Base-by-base conservation (phyloP, 177 flowering plant species). In the Vitis hybrid region DNA sequence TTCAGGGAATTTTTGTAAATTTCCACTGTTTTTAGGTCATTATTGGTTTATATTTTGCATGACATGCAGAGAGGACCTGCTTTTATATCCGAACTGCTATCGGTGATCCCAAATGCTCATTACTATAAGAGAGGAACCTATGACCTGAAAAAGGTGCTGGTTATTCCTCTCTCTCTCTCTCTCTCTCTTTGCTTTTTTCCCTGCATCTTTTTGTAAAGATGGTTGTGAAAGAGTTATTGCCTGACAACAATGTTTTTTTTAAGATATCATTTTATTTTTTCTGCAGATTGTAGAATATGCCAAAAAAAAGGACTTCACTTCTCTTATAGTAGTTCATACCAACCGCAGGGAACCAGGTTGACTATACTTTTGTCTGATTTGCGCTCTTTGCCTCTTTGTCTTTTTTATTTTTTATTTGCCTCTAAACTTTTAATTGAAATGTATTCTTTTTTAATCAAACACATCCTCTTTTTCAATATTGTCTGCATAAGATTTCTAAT, bases 301-400 rank as follows among this genome's bases (percentile, higher is more conserved):
- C 21, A 94, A 61, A 1, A 81, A 86, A 10, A 86, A 88, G 74
- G 96, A 93, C 48, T 95, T 89, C 81, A 91, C 96, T 11, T 89
- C 98, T 67, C 6, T 94, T 12, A 79, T 94, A 49, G 99, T 92
- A 67, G 96, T 92, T 67, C 99, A 94, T 59, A 91, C 97, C 18
- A 92, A 85, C 74, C 91, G 97, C 14, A 85, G 98, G 72, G 97
- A 92, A 78, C 97, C 97, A 79, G 97, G 98, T 94, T 66, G 61
- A 79, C 70, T 14, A 21, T 62, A 7, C 73, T 32, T 77, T 55
- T 71, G 66, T 17, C 48, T 10, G 9, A 52, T 41, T 41, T 41
- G 48, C 0, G 9, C 48, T 41, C 48, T 41, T 41, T 27, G 30
- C 30, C 30, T 27, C 30, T 27, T 27, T 27, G 30, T 27, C 30